Evolutionary conservation across 1,284 basidiomycete species (phyloP).

Genomic region (Moesziomyces antarcticus): DNA sequence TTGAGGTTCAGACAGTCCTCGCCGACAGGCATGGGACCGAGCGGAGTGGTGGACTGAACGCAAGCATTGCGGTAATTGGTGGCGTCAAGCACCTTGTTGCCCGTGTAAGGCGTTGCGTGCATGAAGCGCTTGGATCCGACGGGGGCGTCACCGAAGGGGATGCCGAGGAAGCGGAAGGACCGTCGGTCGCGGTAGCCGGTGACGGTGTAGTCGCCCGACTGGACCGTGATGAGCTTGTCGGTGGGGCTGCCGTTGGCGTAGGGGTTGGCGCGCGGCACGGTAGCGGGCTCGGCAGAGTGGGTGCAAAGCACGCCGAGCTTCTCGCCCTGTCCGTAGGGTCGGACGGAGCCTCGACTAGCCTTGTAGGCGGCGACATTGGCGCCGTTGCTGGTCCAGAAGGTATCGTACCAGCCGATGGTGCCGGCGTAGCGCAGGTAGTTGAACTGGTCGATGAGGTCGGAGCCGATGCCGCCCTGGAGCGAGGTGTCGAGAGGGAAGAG

Average conservation of each 20-base stretch:
- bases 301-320: slow-evolving; percentile 45
- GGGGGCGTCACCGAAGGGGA: slow-evolving; percentile 40
- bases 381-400: slow-evolving; percentile 24
- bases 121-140: slow-evolving; percentile 36
- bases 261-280: slow-evolving; percentile 10
- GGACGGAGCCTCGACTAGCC: slow-evolving; percentile 13
- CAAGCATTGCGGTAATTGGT: slow-evolving; percentile 38
- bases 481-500: slow-evolving; percentile 38
- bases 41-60: slow-evolving; percentile 15
- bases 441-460: slow-evolving; percentile 40
- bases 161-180: slow-evolving; percentile 42
- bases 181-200: slow-evolving; percentile 39
- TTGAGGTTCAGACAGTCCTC: slow-evolving; percentile 74
- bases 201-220: slow-evolving; percentile 28
- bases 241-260: slow-evolving; percentile 18
- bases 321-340: slow-evolving; percentile 17
- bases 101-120: slow-evolving; percentile 35
- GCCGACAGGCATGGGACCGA: slow-evolving; percentile 26
- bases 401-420: slow-evolving; percentile 17
- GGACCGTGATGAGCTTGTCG: slow-evolving; percentile 24
- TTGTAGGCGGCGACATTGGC: slow-evolving; percentile 24
- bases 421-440: slow-evolving; percentile 34
- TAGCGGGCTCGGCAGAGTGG: slow-evolving; percentile 22
- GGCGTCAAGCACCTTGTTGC: slow-evolving; percentile 35
- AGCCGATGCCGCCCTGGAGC: slow-evolving; percentile 15